Conservation (phyloP, 2,329 filamentous ascomycete species). For the Apiospora kogelbergensis region DNA sequence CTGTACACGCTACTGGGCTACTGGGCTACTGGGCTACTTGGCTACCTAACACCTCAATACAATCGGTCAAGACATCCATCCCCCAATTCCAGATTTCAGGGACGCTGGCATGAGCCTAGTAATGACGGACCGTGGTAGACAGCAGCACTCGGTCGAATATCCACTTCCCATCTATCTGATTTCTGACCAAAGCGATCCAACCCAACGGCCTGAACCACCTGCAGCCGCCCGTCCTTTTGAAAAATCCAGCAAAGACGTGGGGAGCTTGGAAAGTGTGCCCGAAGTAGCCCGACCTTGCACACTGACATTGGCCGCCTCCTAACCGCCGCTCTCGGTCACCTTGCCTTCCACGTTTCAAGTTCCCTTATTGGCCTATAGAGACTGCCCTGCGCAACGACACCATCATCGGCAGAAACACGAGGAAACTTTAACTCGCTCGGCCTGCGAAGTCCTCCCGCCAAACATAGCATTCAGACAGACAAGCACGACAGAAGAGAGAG, state of each 20-base stretch:
- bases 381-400: constrained; percentile 9
- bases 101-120: constrained; percentile 6
- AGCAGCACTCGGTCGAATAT: constrained; percentile 6
- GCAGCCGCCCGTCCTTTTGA: constrained; percentile 5
- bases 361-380: constrained; percentile 16
- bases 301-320: constrained; percentile 15
- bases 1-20: not conserved
- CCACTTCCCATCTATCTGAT: constrained; percentile 7
- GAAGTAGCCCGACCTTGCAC: constrained; percentile 13
- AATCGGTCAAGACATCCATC: constrained; percentile 5
- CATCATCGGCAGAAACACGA: constrained; percentile 8
- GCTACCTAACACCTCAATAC: constrained; percentile 4
- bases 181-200: not conserved
- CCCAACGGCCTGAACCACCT: constrained; percentile 1
- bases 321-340: constrained; percentile 17
- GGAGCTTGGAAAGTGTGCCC: not conserved
- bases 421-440: constrained; percentile 6
- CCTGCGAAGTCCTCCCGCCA: not conserved
- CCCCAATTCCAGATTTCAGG: constrained; percentile 7
- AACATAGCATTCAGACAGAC: not conserved
- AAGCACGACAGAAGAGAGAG: not conserved
- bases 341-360: constrained; percentile 17
- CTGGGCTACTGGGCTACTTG: not conserved
- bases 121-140: constrained; percentile 5
- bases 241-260: constrained; percentile 6